phyloP scores from a whole-genome alignment of 441 rosid species.

The Isatis lusitanica region DNA sequence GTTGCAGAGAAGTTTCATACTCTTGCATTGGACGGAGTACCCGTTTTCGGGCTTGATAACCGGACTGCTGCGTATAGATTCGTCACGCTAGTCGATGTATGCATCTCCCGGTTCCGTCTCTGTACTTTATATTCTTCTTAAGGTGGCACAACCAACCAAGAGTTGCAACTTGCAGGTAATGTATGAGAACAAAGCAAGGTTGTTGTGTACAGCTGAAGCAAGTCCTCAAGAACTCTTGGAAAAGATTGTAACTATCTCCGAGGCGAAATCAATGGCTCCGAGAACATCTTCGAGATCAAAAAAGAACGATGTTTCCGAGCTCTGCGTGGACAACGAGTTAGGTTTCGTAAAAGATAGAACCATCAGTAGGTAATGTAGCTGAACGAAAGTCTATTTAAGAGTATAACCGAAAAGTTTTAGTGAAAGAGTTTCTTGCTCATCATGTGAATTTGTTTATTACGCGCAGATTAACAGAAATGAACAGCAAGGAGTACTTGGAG shows the following conservation, averaged over 20 bases:
- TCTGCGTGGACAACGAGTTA: slow-evolving; percentile 92
- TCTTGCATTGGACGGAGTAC: slow-evolving; percentile 82
- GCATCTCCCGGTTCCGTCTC: slow-evolving; percentile 23
- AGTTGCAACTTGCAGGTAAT: slow-evolving; percentile 68
- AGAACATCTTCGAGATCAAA: slow-evolving; percentile 85
- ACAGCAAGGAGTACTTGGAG: slow-evolving; percentile 89
- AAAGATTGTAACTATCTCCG: slow-evolving; percentile 69
- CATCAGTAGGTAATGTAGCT: slow-evolving; percentile 68
- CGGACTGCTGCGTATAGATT: slow-evolving; percentile 91
- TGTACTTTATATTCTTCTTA: neutral
- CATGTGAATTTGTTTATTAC: neutral
- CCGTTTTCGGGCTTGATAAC: slow-evolving; percentile 81
- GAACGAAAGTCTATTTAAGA: neutral
- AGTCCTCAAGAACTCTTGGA: slow-evolving; percentile 73
- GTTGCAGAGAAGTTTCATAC: slow-evolving; percentile 86
- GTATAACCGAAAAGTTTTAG: neutral
- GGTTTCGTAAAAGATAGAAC: slow-evolving; percentile 98
- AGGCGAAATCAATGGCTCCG: slow-evolving; percentile 73
- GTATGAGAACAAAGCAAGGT: slow-evolving; percentile 87
- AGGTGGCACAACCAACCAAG: neutral
- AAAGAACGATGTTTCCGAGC: slow-evolving; percentile 70
- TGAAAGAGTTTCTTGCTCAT: neutral
- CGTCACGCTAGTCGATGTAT: slow-evolving; percentile 89
- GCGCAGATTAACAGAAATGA: slow-evolving; percentile 86
- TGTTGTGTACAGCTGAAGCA: slow-evolving; percentile 88